Evolutionary conservation across 371 early-diverging fungal genomes (phyloP).

Genomic region (Dinochytrium kinnereticum): DNA sequence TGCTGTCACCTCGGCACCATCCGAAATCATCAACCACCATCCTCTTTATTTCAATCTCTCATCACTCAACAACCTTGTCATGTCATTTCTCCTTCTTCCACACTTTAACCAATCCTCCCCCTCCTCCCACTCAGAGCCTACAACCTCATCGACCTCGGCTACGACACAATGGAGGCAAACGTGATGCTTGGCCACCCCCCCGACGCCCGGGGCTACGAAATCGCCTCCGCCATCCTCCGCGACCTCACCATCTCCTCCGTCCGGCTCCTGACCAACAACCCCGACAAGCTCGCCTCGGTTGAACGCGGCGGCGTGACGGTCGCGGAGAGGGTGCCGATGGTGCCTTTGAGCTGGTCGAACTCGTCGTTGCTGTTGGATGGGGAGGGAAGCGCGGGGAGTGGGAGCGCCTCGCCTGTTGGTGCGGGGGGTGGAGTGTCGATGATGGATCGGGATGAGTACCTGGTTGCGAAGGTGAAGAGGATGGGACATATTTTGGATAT

Average conservation of each 20-base stretch:
- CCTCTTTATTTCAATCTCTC: background rate
- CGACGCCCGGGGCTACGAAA: constrained; percentile 89
- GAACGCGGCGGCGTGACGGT: constrained; percentile 71
- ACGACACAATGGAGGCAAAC: constrained; percentile 95
- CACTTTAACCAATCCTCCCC: background rate
- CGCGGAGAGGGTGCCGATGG: constrained; percentile 85
- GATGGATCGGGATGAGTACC: constrained; percentile 79
- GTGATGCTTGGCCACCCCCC: constrained; percentile 85
- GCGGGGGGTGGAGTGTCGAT: background rate
- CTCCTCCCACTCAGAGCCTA: constrained; percentile 74
- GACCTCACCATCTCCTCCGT: constrained; percentile 76
- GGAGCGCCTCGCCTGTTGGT: background rate
- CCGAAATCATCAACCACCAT: no score
- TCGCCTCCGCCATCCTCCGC: constrained; percentile 87
- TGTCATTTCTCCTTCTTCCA: background rate
- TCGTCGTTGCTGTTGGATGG: no score
- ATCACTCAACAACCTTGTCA: background rate
- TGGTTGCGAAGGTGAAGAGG: constrained; percentile 80
- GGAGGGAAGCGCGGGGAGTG: no score
- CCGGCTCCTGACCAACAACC: constrained; percentile 93
- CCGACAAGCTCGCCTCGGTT: constrained; percentile 87
- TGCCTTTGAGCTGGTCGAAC: constrained; percentile 67
- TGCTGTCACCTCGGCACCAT: no score
- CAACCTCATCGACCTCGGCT: constrained; percentile 93
- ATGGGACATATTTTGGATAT: constrained; percentile 89